Conservation (phyloP, 441 rosid species). For the Euphorbia celastroides region DNA sequence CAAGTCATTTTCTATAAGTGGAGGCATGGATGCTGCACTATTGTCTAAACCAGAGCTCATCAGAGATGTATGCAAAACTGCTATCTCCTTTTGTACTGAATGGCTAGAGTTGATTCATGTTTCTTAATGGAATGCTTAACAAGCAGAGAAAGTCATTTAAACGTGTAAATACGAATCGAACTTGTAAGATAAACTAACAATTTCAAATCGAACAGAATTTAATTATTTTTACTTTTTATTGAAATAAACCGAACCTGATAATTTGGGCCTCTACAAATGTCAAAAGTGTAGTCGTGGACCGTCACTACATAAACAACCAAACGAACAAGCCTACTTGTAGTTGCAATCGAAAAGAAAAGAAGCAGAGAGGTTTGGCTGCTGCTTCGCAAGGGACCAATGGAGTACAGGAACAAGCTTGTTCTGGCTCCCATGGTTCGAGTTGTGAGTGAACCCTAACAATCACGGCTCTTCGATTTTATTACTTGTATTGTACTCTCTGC, state of each 20-base stretch:
- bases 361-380: neutral
- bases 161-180: no score
- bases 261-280: no score
- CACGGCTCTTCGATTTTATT: neutral
- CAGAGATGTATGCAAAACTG: constrained; percentile 52
- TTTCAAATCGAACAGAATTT: no score
- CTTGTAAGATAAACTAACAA: no score
- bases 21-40: constrained; percentile 97
- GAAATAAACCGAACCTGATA: no score
- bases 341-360: neutral
- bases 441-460: constrained; percentile 34
- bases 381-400: no score
- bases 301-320: no score
- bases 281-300: no score
- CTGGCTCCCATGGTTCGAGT: constrained; percentile 97
- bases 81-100: neutral
- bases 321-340: no score
- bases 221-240: no score
- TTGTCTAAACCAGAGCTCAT: constrained; percentile 73
- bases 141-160: no score
- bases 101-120: constrained; percentile 9
- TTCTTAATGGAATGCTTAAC: no score
- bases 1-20: constrained; percentile 79
- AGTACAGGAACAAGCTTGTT: constrained; percentile 65
- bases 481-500: neutral